Percentiles rank a stretch among this genome's conserved stretches.
phyloP scores from a whole-genome alignment of 2,329 filamentous ascomycete genomes.

The Penicillium occitanis region DNA sequence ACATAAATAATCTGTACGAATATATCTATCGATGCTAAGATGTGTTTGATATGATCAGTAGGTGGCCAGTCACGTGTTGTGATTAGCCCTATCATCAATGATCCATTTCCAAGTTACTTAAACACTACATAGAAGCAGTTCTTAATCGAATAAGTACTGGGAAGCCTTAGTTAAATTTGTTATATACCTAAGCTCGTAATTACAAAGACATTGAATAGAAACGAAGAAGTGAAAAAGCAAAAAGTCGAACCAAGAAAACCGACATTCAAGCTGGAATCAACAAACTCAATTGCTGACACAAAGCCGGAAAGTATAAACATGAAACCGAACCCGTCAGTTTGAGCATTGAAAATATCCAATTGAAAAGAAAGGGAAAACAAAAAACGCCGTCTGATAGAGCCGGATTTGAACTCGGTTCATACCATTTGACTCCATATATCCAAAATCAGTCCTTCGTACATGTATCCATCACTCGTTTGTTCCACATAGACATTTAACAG shows the following conservation, averaged over 20 bases:
- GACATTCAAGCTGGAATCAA: background rate
- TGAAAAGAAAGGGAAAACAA: background rate
- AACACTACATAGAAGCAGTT: background rate
- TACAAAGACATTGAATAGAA: constrained; percentile 6
- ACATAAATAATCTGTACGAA: background rate
- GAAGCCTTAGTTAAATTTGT: background rate
- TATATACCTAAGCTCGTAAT: background rate
- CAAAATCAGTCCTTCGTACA: background rate
- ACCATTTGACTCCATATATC: background rate
- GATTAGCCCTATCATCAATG: background rate
- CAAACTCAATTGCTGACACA: background rate
- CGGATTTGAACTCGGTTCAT: background rate
- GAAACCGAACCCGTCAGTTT: background rate
- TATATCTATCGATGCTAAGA: background rate
- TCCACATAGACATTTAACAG: background rate
- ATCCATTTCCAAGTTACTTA: background rate
- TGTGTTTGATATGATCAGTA: too few species aligned
- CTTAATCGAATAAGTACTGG: background rate
- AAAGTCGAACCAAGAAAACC: background rate
- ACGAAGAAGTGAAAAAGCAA: background rate
- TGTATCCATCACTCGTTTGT: background rate
- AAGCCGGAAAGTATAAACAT: background rate
- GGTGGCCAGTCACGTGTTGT: background rate
- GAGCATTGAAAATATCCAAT: background rate
- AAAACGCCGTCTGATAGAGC: background rate